These are phyloP conservation scores for Populus simonii DNA, from an alignment of 345 rosid genomes.

Conservation along the genomic window DNA sequence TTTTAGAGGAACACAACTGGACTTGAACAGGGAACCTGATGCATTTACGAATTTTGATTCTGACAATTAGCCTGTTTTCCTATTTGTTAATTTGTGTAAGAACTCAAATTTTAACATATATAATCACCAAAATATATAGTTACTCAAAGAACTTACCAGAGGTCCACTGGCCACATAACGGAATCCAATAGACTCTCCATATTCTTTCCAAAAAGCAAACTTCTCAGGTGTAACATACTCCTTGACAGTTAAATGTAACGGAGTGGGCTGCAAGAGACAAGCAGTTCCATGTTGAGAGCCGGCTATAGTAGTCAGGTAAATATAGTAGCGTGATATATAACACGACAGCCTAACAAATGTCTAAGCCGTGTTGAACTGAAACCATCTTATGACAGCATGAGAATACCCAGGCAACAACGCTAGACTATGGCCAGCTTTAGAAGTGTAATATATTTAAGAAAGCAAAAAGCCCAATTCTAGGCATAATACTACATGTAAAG, in stretches of 20 bases:
- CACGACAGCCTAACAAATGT: neutral
- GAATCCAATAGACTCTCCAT: slow-evolving; percentile 93
- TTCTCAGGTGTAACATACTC: slow-evolving; percentile 93
- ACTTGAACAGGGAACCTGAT: neutral
- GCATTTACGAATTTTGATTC: neutral
- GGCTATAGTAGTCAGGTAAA: neutral
- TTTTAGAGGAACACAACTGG: neutral
- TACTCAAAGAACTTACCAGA: slow-evolving; percentile 49
- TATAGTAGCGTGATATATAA: neutral
- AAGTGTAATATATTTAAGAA: neutral
- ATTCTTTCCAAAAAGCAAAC: slow-evolving; percentile 88
- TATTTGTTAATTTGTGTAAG: neutral
- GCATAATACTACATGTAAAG: neutral
- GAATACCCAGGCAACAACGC: neutral
- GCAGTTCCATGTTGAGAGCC: neutral
- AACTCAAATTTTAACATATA: neutral
- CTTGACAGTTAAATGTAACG: slow-evolving; percentile 89
- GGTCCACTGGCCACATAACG: slow-evolving; percentile 98
- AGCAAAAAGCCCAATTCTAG: neutral
- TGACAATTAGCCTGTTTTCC: neutral
- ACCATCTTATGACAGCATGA: slow-evolving; percentile 3
- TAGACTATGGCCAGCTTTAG: slow-evolving; percentile 1
- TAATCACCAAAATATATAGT: slow-evolving; percentile 1
- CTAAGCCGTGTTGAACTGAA: neutral
- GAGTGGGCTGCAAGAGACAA: slow-evolving; percentile 73